phyloP scores from a whole-genome alignment of 2,329 filamentous ascomycete species.

The Trichoderma sp. region DNA sequence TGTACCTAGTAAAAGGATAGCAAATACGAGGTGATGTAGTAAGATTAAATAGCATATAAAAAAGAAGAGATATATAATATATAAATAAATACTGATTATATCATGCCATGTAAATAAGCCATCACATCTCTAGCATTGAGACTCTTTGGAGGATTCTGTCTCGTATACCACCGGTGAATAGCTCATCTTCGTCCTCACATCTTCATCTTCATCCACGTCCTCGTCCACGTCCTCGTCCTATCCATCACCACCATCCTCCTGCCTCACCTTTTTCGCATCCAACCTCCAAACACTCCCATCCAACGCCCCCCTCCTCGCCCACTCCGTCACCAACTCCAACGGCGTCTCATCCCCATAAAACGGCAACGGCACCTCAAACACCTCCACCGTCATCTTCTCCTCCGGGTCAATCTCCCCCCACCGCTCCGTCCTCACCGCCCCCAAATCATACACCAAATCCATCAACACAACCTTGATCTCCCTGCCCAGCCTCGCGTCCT shows the following conservation, averaged over 20 bases:
- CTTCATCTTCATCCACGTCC: no score
- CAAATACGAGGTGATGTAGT: not conserved
- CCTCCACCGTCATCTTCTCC: conserved; percentile 38
- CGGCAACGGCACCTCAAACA: conserved; percentile 39
- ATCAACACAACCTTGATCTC: conserved; percentile 35
- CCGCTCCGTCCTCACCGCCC: conserved; percentile 27
- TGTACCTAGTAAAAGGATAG: not conserved
- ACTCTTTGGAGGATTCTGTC: not conserved
- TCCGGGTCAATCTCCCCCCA: conserved; percentile 39
- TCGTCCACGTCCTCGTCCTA: not conserved
- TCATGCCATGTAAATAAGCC: not conserved
- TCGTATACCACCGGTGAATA: not conserved
- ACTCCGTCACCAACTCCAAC: conserved; percentile 35
- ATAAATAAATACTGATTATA: not conserved
- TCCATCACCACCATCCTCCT: not conserved
- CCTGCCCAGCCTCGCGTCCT: conserved; percentile 29
- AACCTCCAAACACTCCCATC: conserved; percentile 41
- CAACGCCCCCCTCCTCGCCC: conserved; percentile 41
- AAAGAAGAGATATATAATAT: not conserved
- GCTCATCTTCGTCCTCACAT: not conserved
- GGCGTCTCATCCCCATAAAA: conserved; percentile 40
- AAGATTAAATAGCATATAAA: not conserved
- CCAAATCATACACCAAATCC: conserved; percentile 29
- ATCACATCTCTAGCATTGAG: not conserved
- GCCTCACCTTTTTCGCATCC: conserved; percentile 27